Conservation (phyloP, 352 stramenopile species). For the Phytopythium kandeliae region DNA sequence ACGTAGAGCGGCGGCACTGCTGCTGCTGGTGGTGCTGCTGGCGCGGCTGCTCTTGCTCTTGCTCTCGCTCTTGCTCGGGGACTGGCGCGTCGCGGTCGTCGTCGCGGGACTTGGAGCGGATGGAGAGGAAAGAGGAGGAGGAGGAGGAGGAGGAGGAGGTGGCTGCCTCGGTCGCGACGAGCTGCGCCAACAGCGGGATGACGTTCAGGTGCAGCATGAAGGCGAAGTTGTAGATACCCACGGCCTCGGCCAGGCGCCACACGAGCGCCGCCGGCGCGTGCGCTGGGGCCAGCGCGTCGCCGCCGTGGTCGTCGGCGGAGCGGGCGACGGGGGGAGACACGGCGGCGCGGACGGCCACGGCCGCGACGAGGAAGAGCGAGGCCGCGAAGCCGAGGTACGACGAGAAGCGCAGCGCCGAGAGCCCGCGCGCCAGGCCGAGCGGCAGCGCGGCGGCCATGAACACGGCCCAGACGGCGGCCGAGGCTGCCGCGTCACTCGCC, state of each 20-base stretch:
- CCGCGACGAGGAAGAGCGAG: constrained; percentile 61
- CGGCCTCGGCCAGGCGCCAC: constrained; percentile 46
- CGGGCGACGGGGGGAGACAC: background rate
- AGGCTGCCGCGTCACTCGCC: constrained; percentile 31
- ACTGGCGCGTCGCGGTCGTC: background rate
- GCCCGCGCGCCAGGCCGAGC: constrained; percentile 53
- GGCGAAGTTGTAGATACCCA: constrained; percentile 82
- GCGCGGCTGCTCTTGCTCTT: constrained; percentile 3
- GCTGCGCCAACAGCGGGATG: constrained; percentile 58
- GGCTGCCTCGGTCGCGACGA: constrained; percentile 34
- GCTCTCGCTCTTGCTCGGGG: background rate
- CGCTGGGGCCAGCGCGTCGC: background rate
- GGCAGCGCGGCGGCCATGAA: constrained; percentile 59
- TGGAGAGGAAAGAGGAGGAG: too few relatives aligned
- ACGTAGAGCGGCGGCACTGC: too few relatives aligned
- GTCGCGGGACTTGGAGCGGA: too few relatives aligned
- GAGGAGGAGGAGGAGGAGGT: too few relatives aligned
- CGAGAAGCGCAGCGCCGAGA: constrained; percentile 67
- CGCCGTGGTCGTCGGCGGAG: too few relatives aligned
- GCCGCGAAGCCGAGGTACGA: constrained; percentile 70
- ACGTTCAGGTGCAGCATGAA: constrained; percentile 83
- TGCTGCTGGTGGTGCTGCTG: too few relatives aligned
- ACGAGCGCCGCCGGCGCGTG: constrained; percentile 15
- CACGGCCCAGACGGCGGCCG: constrained; percentile 42
- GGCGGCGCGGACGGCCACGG: constrained; percentile 47